Conservation (phyloP, 306 rosid genomes). For the Prunus mira region DNA sequence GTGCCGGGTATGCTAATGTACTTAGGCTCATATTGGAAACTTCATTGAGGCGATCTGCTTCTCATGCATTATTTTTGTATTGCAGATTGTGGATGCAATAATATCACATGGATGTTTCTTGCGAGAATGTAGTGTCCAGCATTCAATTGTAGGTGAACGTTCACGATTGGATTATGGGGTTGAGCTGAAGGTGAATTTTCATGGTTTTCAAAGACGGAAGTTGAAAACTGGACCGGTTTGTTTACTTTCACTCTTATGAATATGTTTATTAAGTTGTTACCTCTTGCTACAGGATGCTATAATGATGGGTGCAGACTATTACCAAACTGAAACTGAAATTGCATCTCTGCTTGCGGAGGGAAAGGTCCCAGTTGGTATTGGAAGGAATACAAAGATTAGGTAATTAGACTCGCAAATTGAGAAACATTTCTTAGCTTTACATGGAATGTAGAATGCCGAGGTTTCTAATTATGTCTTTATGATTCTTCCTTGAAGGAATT, state of each 20-base stretch:
- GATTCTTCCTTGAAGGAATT: slow-evolving; percentile 54
- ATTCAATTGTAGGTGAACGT: slow-evolving; percentile 82
- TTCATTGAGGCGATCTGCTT: slow-evolving; percentile 11
- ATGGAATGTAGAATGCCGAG: slow-evolving; percentile 6
- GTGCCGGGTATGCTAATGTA: slow-evolving; percentile 52
- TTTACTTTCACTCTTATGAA: slow-evolving; percentile 5
- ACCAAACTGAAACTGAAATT: slow-evolving; percentile 95
- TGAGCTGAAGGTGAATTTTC: slow-evolving; percentile 61
- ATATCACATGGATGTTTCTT: slow-evolving; percentile 94
- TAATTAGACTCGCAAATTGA: slow-evolving; percentile 21
- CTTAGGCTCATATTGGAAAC: background rate
- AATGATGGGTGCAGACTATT: slow-evolving; percentile 93
- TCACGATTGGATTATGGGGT: slow-evolving; percentile 81
- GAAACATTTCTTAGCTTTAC: background rate
- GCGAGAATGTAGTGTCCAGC: slow-evolving; percentile 59
- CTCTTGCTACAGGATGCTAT: slow-evolving; percentile 55
- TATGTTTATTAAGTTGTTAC: slow-evolving; percentile 1
- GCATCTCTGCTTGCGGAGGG: slow-evolving; percentile 70
- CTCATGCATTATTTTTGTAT: slow-evolving; percentile 29
- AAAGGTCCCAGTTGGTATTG: slow-evolving; percentile 84
- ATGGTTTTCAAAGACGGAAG: background rate
- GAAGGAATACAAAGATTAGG: slow-evolving; percentile 74
- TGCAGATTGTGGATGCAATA: slow-evolving; percentile 77
- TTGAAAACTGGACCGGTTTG: background rate
- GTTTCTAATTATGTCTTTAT: slow-evolving; percentile 17